Evolutionary conservation across 768 basidiomycete species (phyloP).

Genomic region (Leucocoprinus sp.): DNA sequence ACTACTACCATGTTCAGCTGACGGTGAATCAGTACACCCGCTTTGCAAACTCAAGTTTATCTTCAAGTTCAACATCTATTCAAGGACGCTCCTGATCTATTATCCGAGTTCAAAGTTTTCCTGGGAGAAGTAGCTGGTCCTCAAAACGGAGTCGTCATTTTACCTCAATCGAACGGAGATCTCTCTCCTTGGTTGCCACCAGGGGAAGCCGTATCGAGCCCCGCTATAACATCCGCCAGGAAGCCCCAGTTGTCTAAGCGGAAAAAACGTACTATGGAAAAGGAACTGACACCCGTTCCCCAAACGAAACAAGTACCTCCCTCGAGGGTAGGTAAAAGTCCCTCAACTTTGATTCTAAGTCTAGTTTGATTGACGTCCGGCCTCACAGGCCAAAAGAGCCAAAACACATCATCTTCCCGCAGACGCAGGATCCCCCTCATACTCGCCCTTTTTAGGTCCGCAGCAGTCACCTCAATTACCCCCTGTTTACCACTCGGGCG

Average conservation of each 20-base stretch:
- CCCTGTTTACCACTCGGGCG: slow-evolving; percentile 19
- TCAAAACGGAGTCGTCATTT: slow-evolving; percentile 35
- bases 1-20: background rate
- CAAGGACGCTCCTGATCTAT: slow-evolving; percentile 71
- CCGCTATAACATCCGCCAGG: slow-evolving; percentile 23
- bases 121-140: slow-evolving; percentile 52
- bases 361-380: slow-evolving; percentile 4
- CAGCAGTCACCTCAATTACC: slow-evolving; percentile 35
- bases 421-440: slow-evolving; percentile 47
- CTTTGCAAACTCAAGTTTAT: slow-evolving; percentile 60
- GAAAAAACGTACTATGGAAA: slow-evolving; percentile 57
- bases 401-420: slow-evolving; percentile 51
- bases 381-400: slow-evolving; percentile 47
- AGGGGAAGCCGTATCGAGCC: slow-evolving; percentile 6
- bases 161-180: slow-evolving; percentile 39
- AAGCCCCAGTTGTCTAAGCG: slow-evolving; percentile 41
- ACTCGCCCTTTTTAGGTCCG: slow-evolving; percentile 39
- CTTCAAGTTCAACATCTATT: slow-evolving; percentile 75
- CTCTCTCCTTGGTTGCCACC: slow-evolving; percentile 13
- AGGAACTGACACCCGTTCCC: slow-evolving; percentile 58
- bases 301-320: slow-evolving; percentile 35
- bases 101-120: slow-evolving; percentile 78
- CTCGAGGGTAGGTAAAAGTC: slow-evolving; percentile 17
- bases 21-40: slow-evolving; percentile 3
- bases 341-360: background rate